A percentile compares a stretch with the other conserved stretches of the same genome.
Conservation (phyloP, 2,329 filamentous ascomycete genomes). For the Fusarium graminum region DNA sequence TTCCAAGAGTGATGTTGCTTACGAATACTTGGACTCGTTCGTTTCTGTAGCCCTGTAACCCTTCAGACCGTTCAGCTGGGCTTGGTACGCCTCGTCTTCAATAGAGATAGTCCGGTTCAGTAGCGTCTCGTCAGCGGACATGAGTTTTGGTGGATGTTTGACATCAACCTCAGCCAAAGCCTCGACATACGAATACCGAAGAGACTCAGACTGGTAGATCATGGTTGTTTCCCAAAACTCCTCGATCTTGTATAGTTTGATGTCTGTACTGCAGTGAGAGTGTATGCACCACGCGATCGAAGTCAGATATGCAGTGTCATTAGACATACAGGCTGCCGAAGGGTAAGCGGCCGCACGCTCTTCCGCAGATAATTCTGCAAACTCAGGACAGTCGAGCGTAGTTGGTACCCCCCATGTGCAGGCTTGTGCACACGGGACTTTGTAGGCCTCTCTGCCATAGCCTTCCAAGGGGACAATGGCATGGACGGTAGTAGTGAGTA, state of each 20-base stretch:
- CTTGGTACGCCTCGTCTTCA: conserved; percentile 10
- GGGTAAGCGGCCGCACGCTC: conserved; percentile 31
- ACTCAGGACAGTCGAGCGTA: conserved; percentile 43
- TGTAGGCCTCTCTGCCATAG: conserved; percentile 35
- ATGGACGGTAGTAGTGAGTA: background rate
- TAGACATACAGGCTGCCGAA: conserved; percentile 32
- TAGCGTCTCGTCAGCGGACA: background rate
- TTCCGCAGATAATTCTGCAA: conserved; percentile 32
- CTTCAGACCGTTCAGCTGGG: conserved; percentile 29
- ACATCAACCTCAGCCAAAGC: conserved; percentile 32
- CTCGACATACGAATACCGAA: conserved; percentile 31
- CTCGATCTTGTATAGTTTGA: conserved; percentile 27
- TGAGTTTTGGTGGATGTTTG: conserved; percentile 5
- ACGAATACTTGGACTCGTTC: conserved; percentile 41
- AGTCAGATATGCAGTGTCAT: conserved; percentile 36
- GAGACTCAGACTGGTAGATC: conserved; percentile 22
- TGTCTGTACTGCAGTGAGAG: conserved; percentile 4
- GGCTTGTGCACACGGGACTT: conserved; percentile 26
- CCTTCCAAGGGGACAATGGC: conserved; percentile 35
- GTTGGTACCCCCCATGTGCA: conserved; percentile 34
- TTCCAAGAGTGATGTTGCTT: conserved; percentile 3
- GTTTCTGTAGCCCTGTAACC: conserved; percentile 5
- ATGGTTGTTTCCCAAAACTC: conserved; percentile 37
- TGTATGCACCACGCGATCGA: conserved; percentile 43
- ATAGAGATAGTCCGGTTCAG: conserved; percentile 40